These are phyloP conservation scores for Thielaviopsis musarum DNA, from an alignment of 2,329 filamentous ascomycete genomes.

Conservation along the genomic window DNA sequence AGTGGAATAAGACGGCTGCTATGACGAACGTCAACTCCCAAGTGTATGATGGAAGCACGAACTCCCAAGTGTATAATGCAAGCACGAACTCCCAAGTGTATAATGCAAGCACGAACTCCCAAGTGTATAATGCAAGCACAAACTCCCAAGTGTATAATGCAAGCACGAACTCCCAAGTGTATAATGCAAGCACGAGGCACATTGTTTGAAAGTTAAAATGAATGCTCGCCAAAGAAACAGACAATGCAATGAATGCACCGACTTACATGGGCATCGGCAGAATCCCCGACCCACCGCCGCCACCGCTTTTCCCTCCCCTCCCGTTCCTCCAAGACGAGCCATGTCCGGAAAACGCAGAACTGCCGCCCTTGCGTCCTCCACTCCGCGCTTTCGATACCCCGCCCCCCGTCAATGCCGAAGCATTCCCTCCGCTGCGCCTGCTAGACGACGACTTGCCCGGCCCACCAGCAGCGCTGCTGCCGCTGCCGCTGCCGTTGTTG, in stretches of 20 bases:
- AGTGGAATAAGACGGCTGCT: no score
- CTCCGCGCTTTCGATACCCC: not conserved
- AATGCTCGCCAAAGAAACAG: no score
- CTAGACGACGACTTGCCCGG: not conserved
- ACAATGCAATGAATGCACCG: not conserved
- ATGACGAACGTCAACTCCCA: no score
- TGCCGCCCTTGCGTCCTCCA: not conserved
- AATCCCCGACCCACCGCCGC: constrained; percentile 6
- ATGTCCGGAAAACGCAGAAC: not conserved
- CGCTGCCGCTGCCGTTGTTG: not conserved
- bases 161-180: no score
- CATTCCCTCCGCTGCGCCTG: not conserved
- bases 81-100: no score
- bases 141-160: no score
- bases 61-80: no score
- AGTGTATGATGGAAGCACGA: no score
- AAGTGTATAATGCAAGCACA: no score
- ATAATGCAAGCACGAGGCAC: no score
- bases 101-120: no score
- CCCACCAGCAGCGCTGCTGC: not conserved
- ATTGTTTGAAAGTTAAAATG: no score
- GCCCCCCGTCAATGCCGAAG: not conserved
- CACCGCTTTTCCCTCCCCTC: not conserved
- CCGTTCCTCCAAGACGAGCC: constrained; percentile 11
- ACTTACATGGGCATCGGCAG: constrained; percentile 9